Evolutionary conservation across 441 rosid genomes (phyloP).

Genomic region (Bruguiera hainesii): DNA sequence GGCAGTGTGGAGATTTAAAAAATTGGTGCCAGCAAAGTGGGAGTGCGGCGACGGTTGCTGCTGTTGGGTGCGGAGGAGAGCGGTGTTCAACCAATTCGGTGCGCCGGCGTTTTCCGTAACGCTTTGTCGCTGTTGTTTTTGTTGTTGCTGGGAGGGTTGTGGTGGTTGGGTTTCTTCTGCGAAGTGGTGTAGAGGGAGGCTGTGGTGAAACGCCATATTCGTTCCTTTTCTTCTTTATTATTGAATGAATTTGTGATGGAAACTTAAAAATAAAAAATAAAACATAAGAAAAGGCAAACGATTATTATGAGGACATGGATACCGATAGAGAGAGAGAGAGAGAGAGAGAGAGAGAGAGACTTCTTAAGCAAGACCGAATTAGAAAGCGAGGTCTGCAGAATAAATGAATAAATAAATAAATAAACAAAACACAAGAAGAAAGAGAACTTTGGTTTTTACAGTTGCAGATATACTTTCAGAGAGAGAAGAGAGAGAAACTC

Average conservation of each 20-base stretch:
- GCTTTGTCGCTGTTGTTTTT: constrained; percentile 29
- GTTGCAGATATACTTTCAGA: too few relatives aligned
- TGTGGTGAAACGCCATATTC: constrained; percentile 83
- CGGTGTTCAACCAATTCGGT: constrained; percentile 88
- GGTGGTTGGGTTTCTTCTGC: constrained; percentile 45
- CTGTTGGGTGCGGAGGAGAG: constrained; percentile 66
- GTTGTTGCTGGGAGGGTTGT: constrained; percentile 26
- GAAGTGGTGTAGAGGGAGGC: constrained; percentile 78
- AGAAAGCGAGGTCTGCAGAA: too few relatives aligned
- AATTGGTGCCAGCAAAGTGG: constrained; percentile 58
- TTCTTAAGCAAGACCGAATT: too few relatives aligned
- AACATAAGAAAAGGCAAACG: background rate
- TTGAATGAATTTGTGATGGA: background rate
- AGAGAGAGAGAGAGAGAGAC: constrained; percentile 2
- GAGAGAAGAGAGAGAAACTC: too few relatives aligned
- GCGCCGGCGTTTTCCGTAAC: constrained; percentile 39
- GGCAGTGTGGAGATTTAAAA: constrained; percentile 67
- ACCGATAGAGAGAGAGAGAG: constrained; percentile 1
- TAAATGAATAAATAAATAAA: too few relatives aligned
- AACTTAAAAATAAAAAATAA: background rate
- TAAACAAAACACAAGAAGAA: too few relatives aligned
- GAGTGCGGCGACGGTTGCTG: constrained; percentile 29
- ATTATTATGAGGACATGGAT: constrained; percentile 16
- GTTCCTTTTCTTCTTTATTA: background rate
- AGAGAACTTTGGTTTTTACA: too few relatives aligned